Conservation (phyloP, 2,329 filamentous ascomycete species). For the Botrytis deweyae region DNA sequence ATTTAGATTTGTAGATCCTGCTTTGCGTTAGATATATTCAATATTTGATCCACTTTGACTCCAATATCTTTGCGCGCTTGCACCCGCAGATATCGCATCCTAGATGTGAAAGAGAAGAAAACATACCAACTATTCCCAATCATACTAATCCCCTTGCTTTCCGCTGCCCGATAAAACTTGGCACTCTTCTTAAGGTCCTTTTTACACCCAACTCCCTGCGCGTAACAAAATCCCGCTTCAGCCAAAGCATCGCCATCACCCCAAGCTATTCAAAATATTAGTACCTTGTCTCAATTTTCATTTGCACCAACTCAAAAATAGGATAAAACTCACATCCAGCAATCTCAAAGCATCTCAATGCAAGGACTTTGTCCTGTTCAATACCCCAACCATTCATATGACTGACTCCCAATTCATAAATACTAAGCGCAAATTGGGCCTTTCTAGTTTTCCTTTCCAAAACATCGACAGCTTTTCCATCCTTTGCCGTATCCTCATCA, state of each 20-base stretch:
- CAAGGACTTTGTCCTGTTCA: conserved; percentile 83
- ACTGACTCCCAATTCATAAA: conserved; percentile 94
- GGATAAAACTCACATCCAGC: conserved; percentile 67
- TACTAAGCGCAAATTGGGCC: conserved; percentile 90
- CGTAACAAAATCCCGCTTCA: conserved; percentile 95
- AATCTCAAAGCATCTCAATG: conserved; percentile 92
- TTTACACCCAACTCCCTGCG: conserved; percentile 88
- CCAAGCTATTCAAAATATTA: conserved; percentile 58
- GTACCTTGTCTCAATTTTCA: background rate
- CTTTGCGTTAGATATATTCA: conserved; percentile 8
- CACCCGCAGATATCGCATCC: background rate
- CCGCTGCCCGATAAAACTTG: conserved; percentile 84
- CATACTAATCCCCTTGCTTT: conserved; percentile 94
- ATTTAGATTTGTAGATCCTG: conserved; percentile 97
- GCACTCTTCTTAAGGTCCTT: conserved; percentile 96
- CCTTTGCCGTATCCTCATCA: conserved; percentile 66
- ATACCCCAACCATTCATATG: conserved; percentile 99
- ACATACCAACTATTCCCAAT: conserved; percentile 96
- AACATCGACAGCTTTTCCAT: conserved; percentile 62
- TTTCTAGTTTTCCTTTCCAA: conserved; percentile 78
- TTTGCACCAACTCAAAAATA: background rate
- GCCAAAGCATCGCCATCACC: conserved; percentile 91
- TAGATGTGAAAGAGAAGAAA: background rate
- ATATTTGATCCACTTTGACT: background rate
- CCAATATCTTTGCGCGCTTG: background rate